A percentile compares a stretch with the other conserved stretches of the same genome.
Evolutionary conservation across 768 basidiomycete species (phyloP).

Genomic region (Tricholoma terreum): DNA sequence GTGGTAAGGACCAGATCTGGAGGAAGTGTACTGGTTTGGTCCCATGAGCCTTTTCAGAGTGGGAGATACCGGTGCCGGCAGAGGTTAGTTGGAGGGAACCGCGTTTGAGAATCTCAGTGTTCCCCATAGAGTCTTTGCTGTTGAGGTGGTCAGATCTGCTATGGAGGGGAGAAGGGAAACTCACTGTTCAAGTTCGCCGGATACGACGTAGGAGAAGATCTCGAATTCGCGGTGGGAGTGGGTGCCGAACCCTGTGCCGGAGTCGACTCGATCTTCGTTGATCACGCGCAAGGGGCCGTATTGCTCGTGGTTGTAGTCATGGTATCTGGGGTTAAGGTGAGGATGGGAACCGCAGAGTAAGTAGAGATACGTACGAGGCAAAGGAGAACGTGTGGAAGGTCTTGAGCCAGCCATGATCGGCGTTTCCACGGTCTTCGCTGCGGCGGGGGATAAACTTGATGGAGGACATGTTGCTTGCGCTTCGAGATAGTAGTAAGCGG

Average conservation of each 20-base stretch:
- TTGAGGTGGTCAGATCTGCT: neutral
- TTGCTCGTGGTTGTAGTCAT: slow-evolving; percentile 49
- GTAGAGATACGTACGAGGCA: slow-evolving; percentile 45
- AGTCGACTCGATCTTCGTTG: slow-evolving; percentile 87
- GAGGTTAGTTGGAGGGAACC: slow-evolving; percentile 92
- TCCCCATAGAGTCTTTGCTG: slow-evolving; percentile 90
- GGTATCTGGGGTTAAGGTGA: slow-evolving; percentile 43
- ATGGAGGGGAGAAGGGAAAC: slow-evolving; percentile 15
- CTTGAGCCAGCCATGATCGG: slow-evolving; percentile 85
- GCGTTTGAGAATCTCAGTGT: slow-evolving; percentile 82
- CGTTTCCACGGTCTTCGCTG: slow-evolving; percentile 65
- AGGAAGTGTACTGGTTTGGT: slow-evolving; percentile 46
- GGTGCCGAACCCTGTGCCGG: slow-evolving; percentile 78
- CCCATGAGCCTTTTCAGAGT: slow-evolving; percentile 57
- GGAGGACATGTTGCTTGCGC: slow-evolving; percentile 19
- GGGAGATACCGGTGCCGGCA: slow-evolving; percentile 87
- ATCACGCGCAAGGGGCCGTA: slow-evolving; percentile 84
- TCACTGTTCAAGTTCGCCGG: slow-evolving; percentile 79
- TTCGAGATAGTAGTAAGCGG: slow-evolving; percentile 15
- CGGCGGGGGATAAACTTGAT: slow-evolving; percentile 49
- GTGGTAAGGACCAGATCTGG: slow-evolving; percentile 51
- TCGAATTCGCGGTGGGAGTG: slow-evolving; percentile 85
- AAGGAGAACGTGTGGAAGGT: slow-evolving; percentile 85
- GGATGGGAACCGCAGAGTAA: neutral
- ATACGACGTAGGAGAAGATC: slow-evolving; percentile 86